phyloP scores from a whole-genome alignment of 2,329 filamentous ascomycete species.

The Falciphora oryzae region DNA sequence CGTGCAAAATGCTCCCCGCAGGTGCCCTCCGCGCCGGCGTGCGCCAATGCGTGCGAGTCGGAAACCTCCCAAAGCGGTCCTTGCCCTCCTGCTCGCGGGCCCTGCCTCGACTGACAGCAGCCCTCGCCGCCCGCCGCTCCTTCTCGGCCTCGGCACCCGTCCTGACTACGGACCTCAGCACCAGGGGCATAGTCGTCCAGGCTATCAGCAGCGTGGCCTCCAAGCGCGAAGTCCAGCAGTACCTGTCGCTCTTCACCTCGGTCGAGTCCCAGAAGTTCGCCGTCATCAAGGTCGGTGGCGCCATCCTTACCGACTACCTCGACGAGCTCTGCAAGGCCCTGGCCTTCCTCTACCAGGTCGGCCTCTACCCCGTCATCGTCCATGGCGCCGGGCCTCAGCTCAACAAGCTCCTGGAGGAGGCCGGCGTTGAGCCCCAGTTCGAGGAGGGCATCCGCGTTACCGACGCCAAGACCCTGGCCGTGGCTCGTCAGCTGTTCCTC shows the following conservation, averaged over 20 bases:
- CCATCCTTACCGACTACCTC: conserved; percentile 90
- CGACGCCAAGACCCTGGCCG: conserved; percentile 86
- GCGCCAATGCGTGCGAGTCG: conserved; percentile 31
- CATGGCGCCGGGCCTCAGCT: conserved; percentile 94
- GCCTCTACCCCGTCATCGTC: conserved; percentile 90
- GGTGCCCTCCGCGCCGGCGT: conserved; percentile 37
- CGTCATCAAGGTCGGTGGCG: conserved; percentile 96
- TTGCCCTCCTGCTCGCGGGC: conserved; percentile 15
- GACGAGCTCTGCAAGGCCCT: conserved; percentile 86
- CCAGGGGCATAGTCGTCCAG: conserved; percentile 78
- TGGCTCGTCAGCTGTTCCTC: conserved; percentile 88
- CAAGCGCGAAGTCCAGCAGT: conserved; percentile 94
- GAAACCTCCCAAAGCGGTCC: conserved; percentile 19
- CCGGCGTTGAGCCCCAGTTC: conserved; percentile 90
- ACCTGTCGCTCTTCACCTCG: conserved; percentile 94
- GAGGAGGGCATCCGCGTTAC: conserved; percentile 95
- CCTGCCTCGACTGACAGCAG: conserved; percentile 14
- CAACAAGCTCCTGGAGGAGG: conserved; percentile 83
- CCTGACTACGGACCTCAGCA: conserved; percentile 45
- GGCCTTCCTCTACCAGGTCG: conserved; percentile 89
- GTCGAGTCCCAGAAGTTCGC: conserved; percentile 96
- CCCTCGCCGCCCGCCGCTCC: conserved; percentile 20
- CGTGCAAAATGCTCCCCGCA: conserved; percentile 34
- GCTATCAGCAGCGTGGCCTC: conserved; percentile 93
- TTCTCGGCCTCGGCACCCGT: conserved; percentile 18